Percentiles rank a stretch among this genome's conserved stretches.
phyloP scores from a whole-genome alignment of 805 yeast species.

The Wickerhamomyces strasburgensis region DNA sequence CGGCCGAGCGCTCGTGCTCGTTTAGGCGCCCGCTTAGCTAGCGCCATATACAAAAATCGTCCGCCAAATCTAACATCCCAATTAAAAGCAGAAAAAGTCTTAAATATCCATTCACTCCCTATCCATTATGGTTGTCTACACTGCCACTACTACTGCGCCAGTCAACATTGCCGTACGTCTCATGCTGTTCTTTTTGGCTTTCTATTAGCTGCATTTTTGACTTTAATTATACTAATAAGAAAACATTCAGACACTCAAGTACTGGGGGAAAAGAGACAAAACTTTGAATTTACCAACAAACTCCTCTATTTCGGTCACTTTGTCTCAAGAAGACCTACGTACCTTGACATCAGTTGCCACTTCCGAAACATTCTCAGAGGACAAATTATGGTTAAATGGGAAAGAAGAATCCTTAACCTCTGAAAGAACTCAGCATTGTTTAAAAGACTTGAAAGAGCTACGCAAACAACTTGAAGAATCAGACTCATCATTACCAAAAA shows the following conservation, averaged over 20 bases:
- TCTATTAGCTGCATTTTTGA: too few species aligned
- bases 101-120: too few species aligned
- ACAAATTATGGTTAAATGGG: constrained; percentile 85
- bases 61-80: too few species aligned
- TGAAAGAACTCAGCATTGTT: constrained; percentile 64
- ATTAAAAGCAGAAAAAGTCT: too few species aligned
- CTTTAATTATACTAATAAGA: neutral
- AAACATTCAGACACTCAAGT: constrained; percentile 68
- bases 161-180: constrained; percentile 89
- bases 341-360: constrained; percentile 89
- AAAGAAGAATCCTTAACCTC: constrained; percentile 63
- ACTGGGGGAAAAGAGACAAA: constrained; percentile 98
- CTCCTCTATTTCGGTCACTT: constrained; percentile 90
- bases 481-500: constrained; percentile 50
- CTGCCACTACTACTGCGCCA: constrained; percentile 91
- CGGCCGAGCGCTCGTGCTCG: too few species aligned
- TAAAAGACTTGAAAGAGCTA: constrained; percentile 65
- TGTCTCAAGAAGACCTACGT: constrained; percentile 84
- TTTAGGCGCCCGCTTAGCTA: too few species aligned
- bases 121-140: constrained; percentile 55
- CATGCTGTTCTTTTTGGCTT: too few species aligned
- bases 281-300: constrained; percentile 89
- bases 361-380: constrained; percentile 48
- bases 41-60: too few species aligned
- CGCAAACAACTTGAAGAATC: constrained; percentile 56